phyloP scores from a whole-genome alignment of 805 yeast genomes.

The Metschnikowia dekortorum region DNA sequence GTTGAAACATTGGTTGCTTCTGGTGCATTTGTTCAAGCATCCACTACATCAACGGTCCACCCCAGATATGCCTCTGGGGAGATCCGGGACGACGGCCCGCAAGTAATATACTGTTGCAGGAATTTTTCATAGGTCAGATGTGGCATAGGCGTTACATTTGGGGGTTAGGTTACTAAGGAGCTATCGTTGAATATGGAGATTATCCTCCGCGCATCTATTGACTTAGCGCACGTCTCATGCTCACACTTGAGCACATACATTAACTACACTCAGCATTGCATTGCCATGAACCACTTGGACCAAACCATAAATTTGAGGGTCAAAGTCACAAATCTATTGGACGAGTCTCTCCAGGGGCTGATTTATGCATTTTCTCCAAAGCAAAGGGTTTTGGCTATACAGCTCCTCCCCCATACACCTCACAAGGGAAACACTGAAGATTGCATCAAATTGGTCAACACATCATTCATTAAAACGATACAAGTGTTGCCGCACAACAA shows the following conservation, averaged over 20 bases:
- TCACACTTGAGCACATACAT: background rate
- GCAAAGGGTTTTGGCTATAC: constrained; percentile 38
- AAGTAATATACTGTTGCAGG: too few species aligned
- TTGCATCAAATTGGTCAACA: constrained; percentile 12
- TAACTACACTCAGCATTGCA: background rate
- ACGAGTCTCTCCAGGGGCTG: constrained; percentile 54
- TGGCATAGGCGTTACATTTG: background rate
- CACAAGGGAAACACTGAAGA: background rate
- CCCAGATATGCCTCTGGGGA: background rate
- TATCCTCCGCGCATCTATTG: background rate
- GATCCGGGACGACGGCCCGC: background rate
- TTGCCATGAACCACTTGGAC: constrained; percentile 14
- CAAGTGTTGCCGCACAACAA: constrained; percentile 30
- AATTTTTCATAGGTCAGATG: background rate
- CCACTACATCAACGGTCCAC: background rate
- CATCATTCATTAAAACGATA: constrained; percentile 37
- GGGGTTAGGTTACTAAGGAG: background rate
- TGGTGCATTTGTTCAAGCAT: background rate
- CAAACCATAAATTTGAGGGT: constrained; percentile 37
- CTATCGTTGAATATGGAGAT: background rate
- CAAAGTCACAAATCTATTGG: constrained; percentile 55
- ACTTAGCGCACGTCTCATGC: constrained; percentile 1
- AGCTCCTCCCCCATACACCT: background rate
- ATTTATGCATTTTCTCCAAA: constrained; percentile 58
- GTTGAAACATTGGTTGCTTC: background rate